Evolutionary conservation across 495 filamentous ascomycete species (phyloP).

Genomic region (Hyaloscypha variabilis): DNA sequence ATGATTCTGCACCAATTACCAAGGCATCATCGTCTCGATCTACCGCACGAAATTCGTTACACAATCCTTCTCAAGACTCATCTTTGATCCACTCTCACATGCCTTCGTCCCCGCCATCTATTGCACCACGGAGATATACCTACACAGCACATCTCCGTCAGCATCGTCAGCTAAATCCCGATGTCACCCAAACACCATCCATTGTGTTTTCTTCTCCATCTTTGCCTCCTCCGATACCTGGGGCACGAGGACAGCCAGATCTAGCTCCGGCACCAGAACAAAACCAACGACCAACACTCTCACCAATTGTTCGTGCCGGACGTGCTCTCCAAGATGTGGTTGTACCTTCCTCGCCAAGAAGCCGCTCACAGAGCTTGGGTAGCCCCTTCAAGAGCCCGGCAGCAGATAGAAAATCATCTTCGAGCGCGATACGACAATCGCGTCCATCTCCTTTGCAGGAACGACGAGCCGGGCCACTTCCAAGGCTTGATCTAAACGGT

Average conservation of each 20-base stretch:
- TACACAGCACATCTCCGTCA: slow-evolving; percentile 33
- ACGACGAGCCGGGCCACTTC: slow-evolving; percentile 13
- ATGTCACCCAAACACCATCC: slow-evolving; percentile 31
- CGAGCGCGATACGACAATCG: slow-evolving; percentile 12
- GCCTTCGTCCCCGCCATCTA: slow-evolving; percentile 31
- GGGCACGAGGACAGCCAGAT: slow-evolving; percentile 29
- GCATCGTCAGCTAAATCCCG: slow-evolving; percentile 24
- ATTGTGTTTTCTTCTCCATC: slow-evolving; percentile 37
- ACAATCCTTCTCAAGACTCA: background rate
- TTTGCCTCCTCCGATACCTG: slow-evolving; percentile 38
- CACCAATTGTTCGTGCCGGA: slow-evolving; percentile 54
- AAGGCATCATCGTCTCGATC: background rate
- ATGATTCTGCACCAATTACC: background rate
- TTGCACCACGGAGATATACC: slow-evolving; percentile 29
- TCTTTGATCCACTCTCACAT: slow-evolving; percentile 22
- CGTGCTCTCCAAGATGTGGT: slow-evolving; percentile 52
- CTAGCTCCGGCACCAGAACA: slow-evolving; percentile 2
- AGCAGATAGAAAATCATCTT: slow-evolving; percentile 24
- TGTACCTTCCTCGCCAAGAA: slow-evolving; percentile 52
- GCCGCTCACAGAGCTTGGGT: slow-evolving; percentile 44
- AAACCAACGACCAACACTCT: slow-evolving; percentile 43
- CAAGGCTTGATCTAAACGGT: slow-evolving; percentile 18
- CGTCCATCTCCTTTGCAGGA: slow-evolving; percentile 16
- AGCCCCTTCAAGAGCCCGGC: slow-evolving; percentile 54
- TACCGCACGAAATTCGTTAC: background rate